Evolutionary conservation across 139 green algal genomes (phyloP).

Genomic region (Axilococcus clingmanii): DNA sequence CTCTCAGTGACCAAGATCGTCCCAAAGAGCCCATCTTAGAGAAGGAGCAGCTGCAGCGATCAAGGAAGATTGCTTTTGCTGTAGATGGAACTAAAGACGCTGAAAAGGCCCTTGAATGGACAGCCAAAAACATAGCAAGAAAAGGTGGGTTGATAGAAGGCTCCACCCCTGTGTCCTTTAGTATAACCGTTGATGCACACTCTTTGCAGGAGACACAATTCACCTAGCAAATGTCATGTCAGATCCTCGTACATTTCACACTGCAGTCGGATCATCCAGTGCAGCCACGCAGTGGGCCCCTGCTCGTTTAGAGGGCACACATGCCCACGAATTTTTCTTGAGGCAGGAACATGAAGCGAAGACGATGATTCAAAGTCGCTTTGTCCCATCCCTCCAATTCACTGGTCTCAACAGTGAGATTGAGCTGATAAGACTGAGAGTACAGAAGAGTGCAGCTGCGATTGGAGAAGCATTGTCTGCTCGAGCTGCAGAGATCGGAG

Average conservation of each 20-base stretch:
- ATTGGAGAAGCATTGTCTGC: constrained; percentile 24
- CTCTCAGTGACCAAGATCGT: too few species aligned
- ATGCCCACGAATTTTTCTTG: constrained; percentile 5
- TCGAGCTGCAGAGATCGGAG: constrained; percentile 8
- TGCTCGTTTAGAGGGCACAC: constrained; percentile 6
- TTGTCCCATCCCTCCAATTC: constrained; percentile 15
- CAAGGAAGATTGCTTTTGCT: constrained; percentile 23
- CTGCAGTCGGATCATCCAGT: constrained; percentile 13
- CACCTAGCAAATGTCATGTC: constrained; percentile 23
- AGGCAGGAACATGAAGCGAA: constrained; percentile 15
- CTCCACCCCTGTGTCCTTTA: neutral
- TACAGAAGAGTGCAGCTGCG: constrained; percentile 15
- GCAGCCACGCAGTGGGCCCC: constrained; percentile 19
- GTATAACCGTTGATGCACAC: neutral
- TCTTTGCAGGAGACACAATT: constrained; percentile 20
- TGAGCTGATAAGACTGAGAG: constrained; percentile 14
- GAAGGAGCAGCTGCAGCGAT: neutral
- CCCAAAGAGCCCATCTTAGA: too few species aligned
- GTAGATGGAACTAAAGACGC: constrained; percentile 19
- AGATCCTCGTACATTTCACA: constrained; percentile 13
- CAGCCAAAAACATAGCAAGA: constrained; percentile 3
- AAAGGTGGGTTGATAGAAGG: constrained; percentile 1
- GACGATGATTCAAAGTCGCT: constrained; percentile 22
- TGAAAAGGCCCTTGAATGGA: constrained; percentile 9
- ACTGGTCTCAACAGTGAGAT: constrained; percentile 14